Conservation (phyloP, 73 alveolate genomes). For the Tetrahymena thermophila region DNA sequence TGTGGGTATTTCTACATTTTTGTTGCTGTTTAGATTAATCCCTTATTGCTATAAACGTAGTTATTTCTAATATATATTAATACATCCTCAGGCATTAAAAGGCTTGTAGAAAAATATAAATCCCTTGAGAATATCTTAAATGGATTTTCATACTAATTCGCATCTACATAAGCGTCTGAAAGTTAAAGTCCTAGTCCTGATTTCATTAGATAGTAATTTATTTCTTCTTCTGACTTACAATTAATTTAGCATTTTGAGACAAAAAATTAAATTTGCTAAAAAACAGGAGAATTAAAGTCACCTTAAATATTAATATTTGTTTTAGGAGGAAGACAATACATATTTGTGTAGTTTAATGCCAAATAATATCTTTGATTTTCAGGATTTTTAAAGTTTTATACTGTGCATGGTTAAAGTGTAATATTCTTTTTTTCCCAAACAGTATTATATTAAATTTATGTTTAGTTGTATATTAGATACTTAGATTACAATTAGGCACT, state of each 20-base stretch:
- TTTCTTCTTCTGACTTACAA: not conserved
- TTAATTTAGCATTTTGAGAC: not conserved
- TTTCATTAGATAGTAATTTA: not conserved
- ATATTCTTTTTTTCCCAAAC: not conserved
- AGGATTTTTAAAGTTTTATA: not conserved
- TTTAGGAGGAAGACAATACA: not conserved
- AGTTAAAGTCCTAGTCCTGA: not conserved
- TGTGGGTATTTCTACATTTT: not conserved
- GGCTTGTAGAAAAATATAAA: not conserved
- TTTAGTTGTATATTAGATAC: not conserved
- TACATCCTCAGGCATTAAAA: not conserved
- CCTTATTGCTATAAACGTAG: not conserved
- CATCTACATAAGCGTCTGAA: not conserved
- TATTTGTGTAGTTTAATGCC: not conserved
- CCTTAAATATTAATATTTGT: not conserved
- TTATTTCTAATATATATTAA: not conserved
- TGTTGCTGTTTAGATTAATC: not conserved
- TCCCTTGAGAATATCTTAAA: not conserved
- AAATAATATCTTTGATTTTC: not conserved
- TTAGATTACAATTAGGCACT: not conserved
- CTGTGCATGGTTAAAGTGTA: not conserved
- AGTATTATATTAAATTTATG: not conserved
- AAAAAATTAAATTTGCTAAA: no score
- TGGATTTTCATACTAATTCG: not conserved
- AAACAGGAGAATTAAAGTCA: not conserved